These are phyloP conservation scores for Conticribra guillardii DNA, from an alignment of 108 stramenopile species.

Conservation along the genomic window DNA sequence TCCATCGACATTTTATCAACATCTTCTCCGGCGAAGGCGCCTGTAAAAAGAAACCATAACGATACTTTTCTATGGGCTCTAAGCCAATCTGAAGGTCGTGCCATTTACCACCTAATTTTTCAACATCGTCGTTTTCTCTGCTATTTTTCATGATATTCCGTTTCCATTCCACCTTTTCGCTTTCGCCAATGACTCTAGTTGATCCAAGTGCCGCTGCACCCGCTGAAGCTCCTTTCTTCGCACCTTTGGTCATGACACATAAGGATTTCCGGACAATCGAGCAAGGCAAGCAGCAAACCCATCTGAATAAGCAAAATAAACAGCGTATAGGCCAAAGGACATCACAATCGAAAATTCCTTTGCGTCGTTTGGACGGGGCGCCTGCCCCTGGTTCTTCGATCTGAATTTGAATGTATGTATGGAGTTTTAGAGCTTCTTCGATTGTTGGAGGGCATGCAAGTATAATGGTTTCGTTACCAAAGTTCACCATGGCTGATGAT, in stretches of 20 bases:
- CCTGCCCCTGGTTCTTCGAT: constrained; percentile 33
- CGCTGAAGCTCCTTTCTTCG: constrained; percentile 13
- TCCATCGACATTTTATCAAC: not conserved
- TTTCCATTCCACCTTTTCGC: constrained; percentile 12
- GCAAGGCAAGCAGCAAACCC: constrained; percentile 34
- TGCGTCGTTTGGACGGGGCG: constrained; percentile 3
- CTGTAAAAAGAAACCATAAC: not conserved
- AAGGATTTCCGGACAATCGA: constrained; percentile 8
- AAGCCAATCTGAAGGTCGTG: not conserved
- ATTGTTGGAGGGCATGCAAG: constrained; percentile 24
- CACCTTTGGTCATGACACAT: not conserved
- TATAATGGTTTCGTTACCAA: constrained; percentile 17
- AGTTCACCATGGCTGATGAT: constrained; percentile 6
- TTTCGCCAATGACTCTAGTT: constrained; percentile 17
- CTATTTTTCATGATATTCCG: not conserved
- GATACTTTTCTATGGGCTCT: not conserved
- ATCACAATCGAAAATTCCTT: constrained; percentile 28
- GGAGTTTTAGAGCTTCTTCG: constrained; percentile 9
- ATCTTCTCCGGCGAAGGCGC: not conserved
- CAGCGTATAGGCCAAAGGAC: constrained; percentile 28
- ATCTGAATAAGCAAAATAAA: constrained; percentile 21
- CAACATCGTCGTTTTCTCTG: not conserved
- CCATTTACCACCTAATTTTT: constrained; percentile 4
- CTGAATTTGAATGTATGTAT: constrained; percentile 9
- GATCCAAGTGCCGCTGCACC: constrained; percentile 21